phyloP scores from a whole-genome alignment of 352 stramenopile species.

The Pythium monospermum region DNA sequence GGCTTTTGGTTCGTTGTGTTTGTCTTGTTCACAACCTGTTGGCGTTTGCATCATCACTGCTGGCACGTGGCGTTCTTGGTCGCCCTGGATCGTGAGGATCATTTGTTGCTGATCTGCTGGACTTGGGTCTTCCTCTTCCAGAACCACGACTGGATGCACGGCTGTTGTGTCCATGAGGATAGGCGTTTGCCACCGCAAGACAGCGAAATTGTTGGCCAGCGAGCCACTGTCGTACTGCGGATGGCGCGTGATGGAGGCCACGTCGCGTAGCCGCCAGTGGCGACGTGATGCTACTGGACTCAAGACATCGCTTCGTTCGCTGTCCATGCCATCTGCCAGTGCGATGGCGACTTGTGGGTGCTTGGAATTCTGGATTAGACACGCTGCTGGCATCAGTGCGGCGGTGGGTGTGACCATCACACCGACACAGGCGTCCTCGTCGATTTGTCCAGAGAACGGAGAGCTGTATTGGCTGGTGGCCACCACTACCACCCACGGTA shows the following conservation, averaged over 20 bases:
- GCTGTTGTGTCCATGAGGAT: not conserved
- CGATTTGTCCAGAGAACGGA: not conserved
- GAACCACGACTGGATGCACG: not conserved
- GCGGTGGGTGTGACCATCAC: slow-evolving; percentile 12
- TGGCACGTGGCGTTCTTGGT: not conserved
- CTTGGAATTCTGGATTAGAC: not conserved
- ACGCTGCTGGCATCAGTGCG: slow-evolving; percentile 13
- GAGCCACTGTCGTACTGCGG: slow-evolving; percentile 1
- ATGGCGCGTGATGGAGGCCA: slow-evolving; percentile 1
- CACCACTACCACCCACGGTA: slow-evolving; percentile 21
- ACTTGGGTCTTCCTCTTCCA: not conserved
- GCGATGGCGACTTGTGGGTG: slow-evolving; percentile 1
- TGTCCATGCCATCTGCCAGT: not conserved
- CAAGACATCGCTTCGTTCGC: slow-evolving; percentile 6
- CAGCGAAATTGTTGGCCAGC: slow-evolving; percentile 9
- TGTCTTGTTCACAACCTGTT: no score
- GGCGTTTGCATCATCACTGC: not conserved
- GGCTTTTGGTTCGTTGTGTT: no score
- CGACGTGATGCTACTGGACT: not conserved
- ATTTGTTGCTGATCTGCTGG: not conserved
- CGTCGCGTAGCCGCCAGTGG: slow-evolving; percentile 2
- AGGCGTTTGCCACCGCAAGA: slow-evolving; percentile 10
- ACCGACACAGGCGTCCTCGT: slow-evolving; percentile 10
- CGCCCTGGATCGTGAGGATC: not conserved
- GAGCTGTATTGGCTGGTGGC: not conserved